phyloP scores from a whole-genome alignment of 1,284 basidiomycete genomes.

The Pseudozyma thailandica region DNA sequence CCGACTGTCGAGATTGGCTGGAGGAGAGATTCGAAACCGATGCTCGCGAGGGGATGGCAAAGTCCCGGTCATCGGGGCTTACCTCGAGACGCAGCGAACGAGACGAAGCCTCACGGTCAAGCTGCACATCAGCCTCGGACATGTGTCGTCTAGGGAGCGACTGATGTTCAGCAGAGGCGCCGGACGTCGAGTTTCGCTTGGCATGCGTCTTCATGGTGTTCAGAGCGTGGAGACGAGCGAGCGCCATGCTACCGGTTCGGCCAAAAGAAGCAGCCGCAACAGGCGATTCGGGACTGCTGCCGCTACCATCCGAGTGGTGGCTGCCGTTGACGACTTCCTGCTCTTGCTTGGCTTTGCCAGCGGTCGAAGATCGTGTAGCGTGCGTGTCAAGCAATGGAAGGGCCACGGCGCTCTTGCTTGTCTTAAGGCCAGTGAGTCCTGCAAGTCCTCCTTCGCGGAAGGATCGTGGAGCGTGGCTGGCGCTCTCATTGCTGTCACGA shows the following conservation, averaged over 20 bases:
- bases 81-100: constrained; percentile 50
- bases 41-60: constrained; percentile 43
- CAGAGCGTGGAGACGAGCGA: constrained; percentile 45
- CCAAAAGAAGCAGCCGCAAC: constrained; percentile 22
- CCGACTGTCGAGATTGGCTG: constrained; percentile 32
- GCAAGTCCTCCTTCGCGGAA: constrained; percentile 37
- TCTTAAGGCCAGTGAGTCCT: constrained; percentile 69
- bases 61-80: constrained; percentile 46
- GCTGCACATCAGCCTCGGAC: constrained; percentile 25
- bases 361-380: constrained; percentile 69
- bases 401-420: constrained; percentile 76
- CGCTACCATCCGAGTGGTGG: constrained; percentile 35
- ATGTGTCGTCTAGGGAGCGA: constrained; percentile 12
- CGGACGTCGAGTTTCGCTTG: constrained; percentile 34
- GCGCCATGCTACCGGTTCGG: constrained; percentile 42
- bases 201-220: constrained; percentile 43
- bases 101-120: constrained; percentile 35
- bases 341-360: constrained; percentile 41
- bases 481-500: constrained; percentile 40
- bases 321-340: constrained; percentile 18
- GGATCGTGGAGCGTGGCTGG: constrained; percentile 17
- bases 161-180: constrained; percentile 6
- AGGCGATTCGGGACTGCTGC: constrained; percentile 40
- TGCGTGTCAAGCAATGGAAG: constrained; percentile 71
- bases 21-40: constrained; percentile 28